A percentile compares a stretch with the other conserved stretches of the same genome.
Evolutionary conservation across 2,329 filamentous ascomycete genomes (phyloP).

Genomic region (Plenodomus tracheiphilus): DNA sequence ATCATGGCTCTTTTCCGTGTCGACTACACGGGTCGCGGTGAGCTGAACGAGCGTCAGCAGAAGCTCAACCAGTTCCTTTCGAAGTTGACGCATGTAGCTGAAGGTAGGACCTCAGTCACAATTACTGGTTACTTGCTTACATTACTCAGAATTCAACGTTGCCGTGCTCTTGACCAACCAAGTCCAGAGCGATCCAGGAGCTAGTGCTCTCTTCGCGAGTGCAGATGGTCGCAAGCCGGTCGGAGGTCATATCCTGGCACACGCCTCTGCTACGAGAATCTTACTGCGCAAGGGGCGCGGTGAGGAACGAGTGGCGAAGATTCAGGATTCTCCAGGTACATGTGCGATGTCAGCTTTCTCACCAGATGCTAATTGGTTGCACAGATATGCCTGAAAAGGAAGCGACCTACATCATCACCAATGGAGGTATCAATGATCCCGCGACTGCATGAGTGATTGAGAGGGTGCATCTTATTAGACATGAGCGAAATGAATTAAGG

Average conservation of each 20-base stretch:
- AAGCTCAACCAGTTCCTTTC: conserved; percentile 68
- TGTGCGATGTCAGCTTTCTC: background rate
- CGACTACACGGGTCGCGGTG: conserved; percentile 68
- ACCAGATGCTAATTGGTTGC: conserved; percentile 18
- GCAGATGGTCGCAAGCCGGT: conserved; percentile 70
- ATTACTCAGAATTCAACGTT: conserved; percentile 64
- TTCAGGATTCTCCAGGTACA: conserved; percentile 64
- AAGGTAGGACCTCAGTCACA: conserved; percentile 48
- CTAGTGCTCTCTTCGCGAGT: conserved; percentile 67
- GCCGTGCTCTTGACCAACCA: conserved; percentile 65
- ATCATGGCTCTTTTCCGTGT: conserved; percentile 72
- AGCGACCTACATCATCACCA: conserved; percentile 71
- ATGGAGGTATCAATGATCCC: conserved; percentile 68
- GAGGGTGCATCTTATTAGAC: background rate
- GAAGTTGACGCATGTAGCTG: conserved; percentile 66
- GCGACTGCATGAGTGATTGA: conserved; percentile 57
- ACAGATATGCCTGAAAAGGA: conserved; percentile 69
- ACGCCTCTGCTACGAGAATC: conserved; percentile 68
- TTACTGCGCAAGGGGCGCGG: conserved; percentile 69
- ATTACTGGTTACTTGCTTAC: background rate
- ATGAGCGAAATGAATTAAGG: background rate
- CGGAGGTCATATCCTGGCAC: conserved; percentile 69
- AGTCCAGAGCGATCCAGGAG: conserved; percentile 71
- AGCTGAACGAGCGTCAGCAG: conserved; percentile 69
- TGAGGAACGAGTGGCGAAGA: conserved; percentile 71